Evolutionary conservation across 2,329 filamentous ascomycete genomes (phyloP).

Genomic region (Ceratocystis lukuohia): DNA sequence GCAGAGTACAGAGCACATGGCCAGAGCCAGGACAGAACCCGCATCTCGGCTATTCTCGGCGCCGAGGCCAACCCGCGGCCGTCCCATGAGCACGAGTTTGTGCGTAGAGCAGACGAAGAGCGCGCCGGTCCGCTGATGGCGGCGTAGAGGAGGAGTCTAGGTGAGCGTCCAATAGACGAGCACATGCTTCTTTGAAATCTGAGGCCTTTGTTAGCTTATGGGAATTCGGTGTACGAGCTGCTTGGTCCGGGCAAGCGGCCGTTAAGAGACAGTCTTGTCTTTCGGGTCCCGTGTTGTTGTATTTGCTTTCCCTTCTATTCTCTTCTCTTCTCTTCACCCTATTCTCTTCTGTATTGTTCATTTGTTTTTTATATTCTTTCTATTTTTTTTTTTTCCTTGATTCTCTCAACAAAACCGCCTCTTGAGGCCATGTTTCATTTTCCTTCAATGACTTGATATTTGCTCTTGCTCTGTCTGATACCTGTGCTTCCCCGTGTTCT

Average conservation of each 20-base stretch:
- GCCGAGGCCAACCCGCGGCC: conserved; percentile 44
- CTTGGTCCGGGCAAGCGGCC: conserved; percentile 6
- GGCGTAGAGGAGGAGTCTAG: not conserved
- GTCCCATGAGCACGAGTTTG: conserved; percentile 29
- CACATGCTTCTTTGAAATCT: conserved; percentile 7
- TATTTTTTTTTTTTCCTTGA: conserved; percentile 8
- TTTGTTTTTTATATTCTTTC: conserved; percentile 13
- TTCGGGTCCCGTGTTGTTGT: conserved; percentile 12
- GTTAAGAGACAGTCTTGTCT: conserved; percentile 5
- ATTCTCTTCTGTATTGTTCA: conserved; percentile 12
- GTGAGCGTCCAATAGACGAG: not conserved
- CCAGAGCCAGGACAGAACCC: conserved; percentile 38
- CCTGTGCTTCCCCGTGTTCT: not conserved
- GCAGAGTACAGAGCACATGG: conserved; percentile 25
- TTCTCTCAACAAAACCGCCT: conserved; percentile 1
- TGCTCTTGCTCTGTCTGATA: not conserved
- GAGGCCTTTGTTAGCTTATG: conserved; percentile 5
- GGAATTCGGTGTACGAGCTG: conserved; percentile 7
- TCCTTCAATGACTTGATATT: conserved; percentile 4
- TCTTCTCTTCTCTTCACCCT: conserved; percentile 12
- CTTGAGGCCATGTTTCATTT: conserved; percentile 5
- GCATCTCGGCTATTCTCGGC: conserved; percentile 49
- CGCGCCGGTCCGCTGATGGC: not conserved
- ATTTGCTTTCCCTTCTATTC: conserved; percentile 11
- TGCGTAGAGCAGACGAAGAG: conserved; percentile 40